A percentile compares a stretch with the other conserved stretches of the same genome.
These are phyloP conservation scores for Dissophora ornata DNA, from an alignment of 192 early-diverging fungal genomes.

Conservation along the genomic window DNA sequence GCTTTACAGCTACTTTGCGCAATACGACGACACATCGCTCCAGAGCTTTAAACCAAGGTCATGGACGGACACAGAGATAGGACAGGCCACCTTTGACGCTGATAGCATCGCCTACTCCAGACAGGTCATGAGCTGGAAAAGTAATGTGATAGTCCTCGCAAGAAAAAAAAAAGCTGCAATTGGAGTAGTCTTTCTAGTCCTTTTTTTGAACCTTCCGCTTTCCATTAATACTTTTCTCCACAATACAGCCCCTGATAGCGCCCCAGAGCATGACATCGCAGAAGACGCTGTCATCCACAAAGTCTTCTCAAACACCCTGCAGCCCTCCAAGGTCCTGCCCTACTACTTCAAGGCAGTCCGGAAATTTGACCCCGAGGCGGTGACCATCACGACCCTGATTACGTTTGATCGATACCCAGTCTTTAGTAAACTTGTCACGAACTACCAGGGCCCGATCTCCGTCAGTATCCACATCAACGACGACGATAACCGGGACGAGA, in stretches of 20 bases:
- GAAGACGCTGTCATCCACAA: conserved; percentile 50
- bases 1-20: not conserved
- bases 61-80: conserved; percentile 25
- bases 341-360: conserved; percentile 65
- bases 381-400: conserved; percentile 68
- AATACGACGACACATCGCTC: not conserved
- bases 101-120: conserved; percentile 22
- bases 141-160: no score
- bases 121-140: conserved; percentile 36
- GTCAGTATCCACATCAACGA: conserved; percentile 69
- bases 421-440: conserved; percentile 51
- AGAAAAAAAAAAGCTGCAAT: no score
- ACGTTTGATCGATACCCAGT: conserved; percentile 57
- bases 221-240: no score
- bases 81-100: conserved; percentile 37
- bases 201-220: not conserved
- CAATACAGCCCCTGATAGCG: not conserved
- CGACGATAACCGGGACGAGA: conserved; percentile 55
- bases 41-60: not conserved
- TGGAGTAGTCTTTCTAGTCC: not conserved
- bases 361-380: conserved; percentile 60
- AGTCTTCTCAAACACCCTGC: conserved; percentile 65
- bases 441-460: conserved; percentile 62
- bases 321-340: conserved; percentile 68
- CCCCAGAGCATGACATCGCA: not conserved